Evolutionary conservation across 352 stramenopile genomes (phyloP).

Genomic region (Aphanomyces cochlioides): DNA sequence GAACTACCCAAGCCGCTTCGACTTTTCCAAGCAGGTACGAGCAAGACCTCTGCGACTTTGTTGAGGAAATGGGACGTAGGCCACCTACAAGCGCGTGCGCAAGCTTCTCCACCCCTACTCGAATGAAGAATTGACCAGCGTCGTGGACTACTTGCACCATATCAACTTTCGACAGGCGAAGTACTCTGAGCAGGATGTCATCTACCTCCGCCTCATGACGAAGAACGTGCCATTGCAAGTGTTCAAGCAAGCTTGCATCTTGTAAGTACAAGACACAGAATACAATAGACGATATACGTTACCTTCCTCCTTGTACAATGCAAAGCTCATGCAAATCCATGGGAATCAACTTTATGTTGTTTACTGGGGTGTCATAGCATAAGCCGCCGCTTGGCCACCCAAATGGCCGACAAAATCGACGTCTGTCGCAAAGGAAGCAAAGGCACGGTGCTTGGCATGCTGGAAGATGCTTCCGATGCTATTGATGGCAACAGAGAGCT

Average conservation of each 20-base stretch:
- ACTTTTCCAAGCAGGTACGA: conserved; percentile 82
- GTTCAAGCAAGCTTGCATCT: conserved; percentile 29
- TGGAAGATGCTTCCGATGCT: conserved; percentile 57
- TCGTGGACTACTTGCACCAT: conserved; percentile 54
- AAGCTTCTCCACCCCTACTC: conserved; percentile 75
- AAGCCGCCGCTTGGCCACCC: conserved; percentile 55
- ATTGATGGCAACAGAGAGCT: conserved; percentile 62
- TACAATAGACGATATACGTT: too few relatives aligned
- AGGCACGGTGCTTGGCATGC: conserved; percentile 37
- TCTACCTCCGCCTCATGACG: conserved; percentile 28
- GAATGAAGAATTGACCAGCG: conserved; percentile 62
- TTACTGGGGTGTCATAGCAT: conserved; percentile 36
- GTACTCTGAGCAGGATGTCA: conserved; percentile 20
- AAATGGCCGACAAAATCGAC: conserved; percentile 79
- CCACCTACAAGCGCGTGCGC: conserved; percentile 57
- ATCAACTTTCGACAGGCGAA: conserved; percentile 30
- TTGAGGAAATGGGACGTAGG: neutral
- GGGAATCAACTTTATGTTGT: neutral
- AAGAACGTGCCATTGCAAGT: conserved; percentile 29
- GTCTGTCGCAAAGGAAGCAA: neutral
- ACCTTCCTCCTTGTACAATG: neutral
- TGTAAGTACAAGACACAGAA: neutral
- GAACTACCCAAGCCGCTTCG: conserved; percentile 70
- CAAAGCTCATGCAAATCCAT: conserved; percentile 9
- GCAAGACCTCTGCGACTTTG: neutral